phyloP scores from a whole-genome alignment of 352 stramenopile genomes.

The Phytophthora parvispora region DNA sequence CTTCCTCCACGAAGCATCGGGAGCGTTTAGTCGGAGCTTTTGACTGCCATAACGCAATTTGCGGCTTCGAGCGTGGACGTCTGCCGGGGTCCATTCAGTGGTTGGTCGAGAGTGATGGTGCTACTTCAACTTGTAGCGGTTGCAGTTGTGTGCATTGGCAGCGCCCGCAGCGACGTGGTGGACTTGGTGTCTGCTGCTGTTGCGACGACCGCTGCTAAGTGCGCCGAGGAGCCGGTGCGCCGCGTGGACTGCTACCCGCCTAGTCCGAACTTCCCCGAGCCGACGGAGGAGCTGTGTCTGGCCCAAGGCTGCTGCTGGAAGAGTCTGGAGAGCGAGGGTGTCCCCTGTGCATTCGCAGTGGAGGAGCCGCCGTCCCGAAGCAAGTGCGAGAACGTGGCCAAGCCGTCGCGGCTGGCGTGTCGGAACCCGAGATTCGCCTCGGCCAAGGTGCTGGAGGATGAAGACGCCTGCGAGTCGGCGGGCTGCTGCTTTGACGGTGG shows the following conservation, averaged over 20 bases:
- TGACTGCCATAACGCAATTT: slow-evolving; percentile 37
- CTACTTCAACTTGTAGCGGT: slow-evolving; percentile 20
- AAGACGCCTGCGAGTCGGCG: slow-evolving; percentile 46
- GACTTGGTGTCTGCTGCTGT: slow-evolving; percentile 16
- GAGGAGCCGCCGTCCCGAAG: slow-evolving; percentile 15
- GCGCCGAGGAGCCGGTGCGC: slow-evolving; percentile 30
- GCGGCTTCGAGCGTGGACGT: slow-evolving; percentile 7
- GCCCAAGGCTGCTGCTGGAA: slow-evolving; percentile 91
- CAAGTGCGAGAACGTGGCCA: slow-evolving; percentile 49
- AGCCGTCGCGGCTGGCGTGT: slow-evolving; percentile 67
- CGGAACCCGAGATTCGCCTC: slow-evolving; percentile 76
- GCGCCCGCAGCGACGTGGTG: slow-evolving; percentile 1
- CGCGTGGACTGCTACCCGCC: slow-evolving; percentile 84
- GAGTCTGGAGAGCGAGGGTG: slow-evolving; percentile 55
- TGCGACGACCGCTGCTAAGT: slow-evolving; percentile 23
- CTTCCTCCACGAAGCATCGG: not conserved
- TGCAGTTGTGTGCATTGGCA: slow-evolving; percentile 3
- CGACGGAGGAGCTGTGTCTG: slow-evolving; percentile 81
- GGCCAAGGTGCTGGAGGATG: slow-evolving; percentile 31
- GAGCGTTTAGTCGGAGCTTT: not conserved
- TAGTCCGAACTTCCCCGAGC: slow-evolving; percentile 65
- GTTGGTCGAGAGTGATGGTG: slow-evolving; percentile 33
- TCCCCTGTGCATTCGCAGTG: slow-evolving; percentile 74
- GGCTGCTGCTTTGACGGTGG: slow-evolving; percentile 83
- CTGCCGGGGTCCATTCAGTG: not conserved